Percentiles rank a stretch among this genome's conserved stretches.
Conservation (phyloP, 441 rosid species). For the Pelargonium exstipulatum region DNA sequence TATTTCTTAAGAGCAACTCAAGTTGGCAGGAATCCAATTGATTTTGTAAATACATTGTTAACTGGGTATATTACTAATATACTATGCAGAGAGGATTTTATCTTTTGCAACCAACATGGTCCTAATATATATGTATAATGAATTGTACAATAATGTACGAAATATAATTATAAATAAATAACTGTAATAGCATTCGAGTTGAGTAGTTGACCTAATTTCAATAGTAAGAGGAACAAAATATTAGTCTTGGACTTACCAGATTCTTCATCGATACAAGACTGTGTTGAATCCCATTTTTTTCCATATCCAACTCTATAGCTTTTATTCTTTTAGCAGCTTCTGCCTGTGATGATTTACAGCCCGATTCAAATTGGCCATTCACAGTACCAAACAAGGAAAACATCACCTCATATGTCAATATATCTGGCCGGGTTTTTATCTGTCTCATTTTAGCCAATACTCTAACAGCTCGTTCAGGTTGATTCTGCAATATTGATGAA, state of each 20-base stretch:
- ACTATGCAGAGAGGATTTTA: not conserved
- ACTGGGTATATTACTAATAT: not conserved
- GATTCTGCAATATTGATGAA: conserved; percentile 47
- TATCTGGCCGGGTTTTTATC: conserved; percentile 47
- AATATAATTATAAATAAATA: too few species aligned
- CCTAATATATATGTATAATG: not conserved
- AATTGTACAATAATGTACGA: not conserved
- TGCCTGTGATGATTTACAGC: conserved; percentile 47
- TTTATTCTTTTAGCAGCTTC: conserved; percentile 61
- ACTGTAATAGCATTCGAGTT: not conserved
- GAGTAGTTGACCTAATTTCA: not conserved
- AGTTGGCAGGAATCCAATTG: not conserved
- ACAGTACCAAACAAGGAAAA: conserved; percentile 71
- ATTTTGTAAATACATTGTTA: not conserved
- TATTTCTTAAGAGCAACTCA: not conserved
- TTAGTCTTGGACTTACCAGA: conserved; percentile 44
- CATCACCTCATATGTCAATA: conserved; percentile 59
- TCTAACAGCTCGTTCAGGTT: conserved; percentile 70
- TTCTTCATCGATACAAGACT: conserved; percentile 50
- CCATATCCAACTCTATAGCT: conserved; percentile 74
- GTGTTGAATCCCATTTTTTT: conserved; percentile 58
- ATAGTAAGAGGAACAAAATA: conserved; percentile 14
- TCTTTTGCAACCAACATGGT: not conserved
- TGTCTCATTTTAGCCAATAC: conserved; percentile 69
- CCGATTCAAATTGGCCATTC: conserved; percentile 69